Conservation (phyloP, 108 stramenopile genomes). For the Cyclostephanos tholiformis region DNA sequence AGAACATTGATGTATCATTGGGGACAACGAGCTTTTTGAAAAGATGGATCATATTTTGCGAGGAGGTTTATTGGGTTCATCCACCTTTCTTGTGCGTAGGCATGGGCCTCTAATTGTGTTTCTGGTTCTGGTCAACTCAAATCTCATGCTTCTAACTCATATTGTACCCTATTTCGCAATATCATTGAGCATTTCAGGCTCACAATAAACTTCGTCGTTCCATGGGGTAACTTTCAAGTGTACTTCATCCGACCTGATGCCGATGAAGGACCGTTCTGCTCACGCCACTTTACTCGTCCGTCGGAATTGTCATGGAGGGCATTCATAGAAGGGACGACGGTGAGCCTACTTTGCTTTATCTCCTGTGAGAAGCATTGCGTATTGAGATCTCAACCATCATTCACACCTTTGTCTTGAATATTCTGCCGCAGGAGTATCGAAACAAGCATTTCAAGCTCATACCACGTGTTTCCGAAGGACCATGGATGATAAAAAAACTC, state of each 20-base stretch:
- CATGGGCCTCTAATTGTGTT: background rate
- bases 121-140: no score
- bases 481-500: slow-evolving; percentile 61
- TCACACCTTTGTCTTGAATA: background rate
- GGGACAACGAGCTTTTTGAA: slow-evolving; percentile 32
- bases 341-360: slow-evolving; percentile 2
- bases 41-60: slow-evolving; percentile 36
- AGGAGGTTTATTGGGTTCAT: slow-evolving; percentile 22
- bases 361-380: background rate
- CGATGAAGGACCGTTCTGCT: slow-evolving; percentile 43
- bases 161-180: background rate
- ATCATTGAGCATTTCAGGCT: slow-evolving; percentile 19
- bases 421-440: slow-evolving; percentile 29
- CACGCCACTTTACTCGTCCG: slow-evolving; percentile 19
- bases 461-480: slow-evolving; percentile 44
- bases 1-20: slow-evolving; percentile 2
- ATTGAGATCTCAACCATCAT: background rate
- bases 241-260: slow-evolving; percentile 53
- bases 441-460: slow-evolving; percentile 28
- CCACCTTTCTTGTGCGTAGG: slow-evolving; percentile 43
- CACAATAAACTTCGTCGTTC: slow-evolving; percentile 43
- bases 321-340: slow-evolving; percentile 43
- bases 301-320: slow-evolving; percentile 47
- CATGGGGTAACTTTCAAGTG: slow-evolving; percentile 56
- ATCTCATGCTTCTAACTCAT: background rate